Conservation (phyloP, 208 protist species). For the Trypanosoma cruzi region DNA sequence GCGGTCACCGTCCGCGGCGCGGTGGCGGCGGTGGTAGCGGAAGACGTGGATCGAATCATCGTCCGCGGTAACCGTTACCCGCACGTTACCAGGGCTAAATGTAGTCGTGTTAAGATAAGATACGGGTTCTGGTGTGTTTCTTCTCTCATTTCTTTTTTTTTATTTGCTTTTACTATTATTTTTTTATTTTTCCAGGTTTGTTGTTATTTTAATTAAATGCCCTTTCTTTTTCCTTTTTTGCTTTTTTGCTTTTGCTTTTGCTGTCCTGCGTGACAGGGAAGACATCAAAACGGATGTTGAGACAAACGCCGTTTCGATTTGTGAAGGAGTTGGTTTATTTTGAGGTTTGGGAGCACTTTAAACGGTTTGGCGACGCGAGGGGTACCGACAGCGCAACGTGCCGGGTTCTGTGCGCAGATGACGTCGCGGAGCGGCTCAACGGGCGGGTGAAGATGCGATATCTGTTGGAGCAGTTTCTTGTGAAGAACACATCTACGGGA, state of each 20-base stretch:
- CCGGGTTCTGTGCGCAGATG: constrained; percentile 28
- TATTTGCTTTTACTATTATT: not conserved
- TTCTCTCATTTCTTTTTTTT: no score
- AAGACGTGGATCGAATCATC: constrained; percentile 4
- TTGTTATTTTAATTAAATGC: constrained; percentile 6
- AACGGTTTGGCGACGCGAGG: constrained; percentile 29
- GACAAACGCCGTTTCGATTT: constrained; percentile 3
- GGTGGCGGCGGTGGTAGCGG: constrained; percentile 14
- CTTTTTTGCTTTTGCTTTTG: not conserved
- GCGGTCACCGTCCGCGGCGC: constrained; percentile 32
- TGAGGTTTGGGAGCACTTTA: constrained; percentile 39
- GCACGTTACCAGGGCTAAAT: no score
- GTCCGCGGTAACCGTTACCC: constrained; percentile 15
- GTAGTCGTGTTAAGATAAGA: no score
- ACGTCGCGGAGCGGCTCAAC: constrained; percentile 27
- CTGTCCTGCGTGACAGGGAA: constrained; percentile 7
- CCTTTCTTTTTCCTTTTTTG: not conserved
- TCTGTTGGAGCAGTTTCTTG: constrained; percentile 33
- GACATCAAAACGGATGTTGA: constrained; percentile 20
- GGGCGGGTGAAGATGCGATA: constrained; percentile 30
- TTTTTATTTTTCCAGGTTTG: not conserved
- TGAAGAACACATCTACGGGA: constrained; percentile 13
- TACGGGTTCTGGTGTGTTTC: no score
- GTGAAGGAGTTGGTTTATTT: constrained; percentile 27
- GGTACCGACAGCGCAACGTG: constrained; percentile 30